Base-by-base conservation (phyloP, 192 early-diverging fungal genomes). In the Radiomyces spectabilis region DNA sequence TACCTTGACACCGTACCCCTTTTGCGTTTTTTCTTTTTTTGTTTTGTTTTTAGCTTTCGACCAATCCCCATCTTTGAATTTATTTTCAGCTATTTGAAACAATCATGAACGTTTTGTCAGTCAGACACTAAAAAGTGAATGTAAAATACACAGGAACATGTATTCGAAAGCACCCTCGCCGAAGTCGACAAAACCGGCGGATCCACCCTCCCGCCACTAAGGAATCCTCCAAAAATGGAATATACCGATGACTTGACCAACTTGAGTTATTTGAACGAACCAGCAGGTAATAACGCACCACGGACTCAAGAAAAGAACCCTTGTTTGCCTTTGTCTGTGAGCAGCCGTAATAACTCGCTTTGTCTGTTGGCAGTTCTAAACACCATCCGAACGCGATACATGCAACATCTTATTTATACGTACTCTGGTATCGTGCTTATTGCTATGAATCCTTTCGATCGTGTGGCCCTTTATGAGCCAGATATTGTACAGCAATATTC, bases 371-470 rank as follows among this genome's bases (percentile, higher is more conserved):
- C 38, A 76, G 96, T 99, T 4, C 84, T 99, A 25, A 86, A 96
- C 71, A 95, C 91, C 66, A 86, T 99, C 71, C 77, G 76, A 47
- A 81, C 92, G 26, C 83, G 96, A 44, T 99, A 97, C 64, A 68
- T 78, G 5, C 87, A 93, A 68, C 84, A 90, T 59, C 87, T 88
- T 68, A 99, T 99, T 61, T 99, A 99, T 75, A 99, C 96, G 8
- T 99, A 99, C 66, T 97, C 94, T 31, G 96, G 96, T 35, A 96
- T 99, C 47, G 97, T 99, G 24, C 72, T 99, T 50, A 94, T 99
- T 57, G 97, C 97, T 38, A 86, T 93, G 64, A 99, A 99, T 53
- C 97, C 97, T 5, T 99, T 97, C 71, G 80, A 80, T 35, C 68
- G 85, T 19, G 82, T 99, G 55, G 59, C 80, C 29, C 76, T 97